A percentile compares a stretch with the other conserved stretches of the same genome.
Conservation (phyloP, 148 eudicot species). For the Heliamphora exappendiculata region DNA sequence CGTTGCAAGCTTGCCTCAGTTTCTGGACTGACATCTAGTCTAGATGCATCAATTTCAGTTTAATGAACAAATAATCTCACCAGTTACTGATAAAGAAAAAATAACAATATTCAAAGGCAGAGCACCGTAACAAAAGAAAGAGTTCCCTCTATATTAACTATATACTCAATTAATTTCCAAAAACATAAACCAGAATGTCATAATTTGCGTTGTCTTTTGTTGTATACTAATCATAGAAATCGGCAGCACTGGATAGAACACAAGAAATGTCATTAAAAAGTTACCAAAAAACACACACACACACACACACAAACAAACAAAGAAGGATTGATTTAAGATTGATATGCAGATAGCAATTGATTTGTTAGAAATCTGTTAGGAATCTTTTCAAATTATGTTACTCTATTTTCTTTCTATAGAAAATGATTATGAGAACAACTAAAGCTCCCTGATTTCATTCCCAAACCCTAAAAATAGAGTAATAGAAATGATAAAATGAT, state of each 20-base stretch:
- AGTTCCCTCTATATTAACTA: neutral
- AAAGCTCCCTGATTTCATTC: no score
- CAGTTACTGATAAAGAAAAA: neutral
- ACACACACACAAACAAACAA: no score
- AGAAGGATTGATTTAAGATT: neutral
- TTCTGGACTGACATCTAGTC: neutral
- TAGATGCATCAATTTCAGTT: neutral
- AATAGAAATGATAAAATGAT: no score
- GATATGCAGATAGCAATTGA: neutral
- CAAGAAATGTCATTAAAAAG: neutral
- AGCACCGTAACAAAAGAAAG: neutral
- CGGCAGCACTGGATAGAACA: neutral
- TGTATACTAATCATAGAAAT: neutral
- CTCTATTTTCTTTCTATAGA: no score
- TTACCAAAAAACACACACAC: no score
- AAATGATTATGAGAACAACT: no score
- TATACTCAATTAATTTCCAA: neutral
- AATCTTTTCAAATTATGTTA: no score
- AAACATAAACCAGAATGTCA: no score
- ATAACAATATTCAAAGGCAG: neutral
- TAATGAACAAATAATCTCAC: neutral
- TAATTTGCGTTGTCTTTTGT: no score
- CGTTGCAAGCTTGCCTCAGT: neutral
- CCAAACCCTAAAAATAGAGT: no score
- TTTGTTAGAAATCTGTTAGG: no score